A percentile compares a stretch with the other conserved stretches of the same genome.
Conservation (phyloP, 225 moss, liverwort and hornwort genomes). For the Ulota crispa region DNA sequence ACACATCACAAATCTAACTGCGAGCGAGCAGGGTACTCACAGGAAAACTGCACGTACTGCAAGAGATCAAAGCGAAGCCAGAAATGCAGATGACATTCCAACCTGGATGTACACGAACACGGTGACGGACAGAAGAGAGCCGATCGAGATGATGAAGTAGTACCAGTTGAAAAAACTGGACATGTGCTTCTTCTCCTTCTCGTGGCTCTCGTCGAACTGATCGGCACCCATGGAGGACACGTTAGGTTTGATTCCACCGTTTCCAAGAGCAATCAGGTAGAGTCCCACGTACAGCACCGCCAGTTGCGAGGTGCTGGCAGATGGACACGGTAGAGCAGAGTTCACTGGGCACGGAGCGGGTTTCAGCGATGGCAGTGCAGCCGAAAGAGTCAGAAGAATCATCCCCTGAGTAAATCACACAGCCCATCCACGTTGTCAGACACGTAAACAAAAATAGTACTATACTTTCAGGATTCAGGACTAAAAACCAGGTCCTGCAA, state of each 20-base stretch:
- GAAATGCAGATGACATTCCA: background rate
- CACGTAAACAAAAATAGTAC: background rate
- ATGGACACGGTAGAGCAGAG: conserved; percentile 51
- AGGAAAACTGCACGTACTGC: background rate
- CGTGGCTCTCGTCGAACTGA: conserved; percentile 87
- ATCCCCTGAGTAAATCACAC: conserved; percentile 61
- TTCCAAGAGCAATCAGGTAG: conserved; percentile 90
- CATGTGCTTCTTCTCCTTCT: conserved; percentile 78
- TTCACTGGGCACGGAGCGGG: conserved; percentile 65
- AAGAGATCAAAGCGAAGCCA: background rate
- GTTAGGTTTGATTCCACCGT: conserved; percentile 95
- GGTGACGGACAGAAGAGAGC: conserved; percentile 94
- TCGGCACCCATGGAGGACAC: conserved; percentile 96
- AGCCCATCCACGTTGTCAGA: background rate
- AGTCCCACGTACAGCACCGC: conserved; percentile 74
- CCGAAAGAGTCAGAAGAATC: conserved; percentile 82
- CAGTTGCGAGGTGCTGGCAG: conserved; percentile 62
- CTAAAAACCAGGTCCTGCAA: background rate
- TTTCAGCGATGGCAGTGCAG: conserved; percentile 62
- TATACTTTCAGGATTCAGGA: background rate
- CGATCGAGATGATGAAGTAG: conserved; percentile 91
- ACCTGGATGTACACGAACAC: conserved; percentile 83
- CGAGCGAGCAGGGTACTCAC: background rate
- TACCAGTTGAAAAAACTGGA: conserved; percentile 99
- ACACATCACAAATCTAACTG: too few relatives aligned